phyloP scores from a whole-genome alignment of 208 protist genomes.

The Acanthamoeba castellanii region DNA sequence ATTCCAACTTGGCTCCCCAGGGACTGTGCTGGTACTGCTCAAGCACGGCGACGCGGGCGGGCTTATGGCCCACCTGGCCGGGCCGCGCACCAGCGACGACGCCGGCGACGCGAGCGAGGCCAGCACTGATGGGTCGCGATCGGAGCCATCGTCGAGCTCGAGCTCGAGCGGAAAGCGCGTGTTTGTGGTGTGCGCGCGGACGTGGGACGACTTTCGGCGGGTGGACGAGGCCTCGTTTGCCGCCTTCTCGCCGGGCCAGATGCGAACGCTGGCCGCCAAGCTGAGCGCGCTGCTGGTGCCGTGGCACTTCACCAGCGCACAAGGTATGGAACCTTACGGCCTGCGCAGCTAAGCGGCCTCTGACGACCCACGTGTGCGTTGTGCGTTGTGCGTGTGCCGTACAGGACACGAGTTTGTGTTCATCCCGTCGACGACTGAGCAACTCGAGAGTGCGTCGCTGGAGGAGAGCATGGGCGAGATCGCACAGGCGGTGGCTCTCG shows the following conservation, averaged over 20 bases:
- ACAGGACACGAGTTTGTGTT: background rate
- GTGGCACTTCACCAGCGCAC: background rate
- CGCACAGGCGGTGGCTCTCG: background rate
- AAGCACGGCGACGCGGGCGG: background rate
- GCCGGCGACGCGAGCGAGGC: background rate
- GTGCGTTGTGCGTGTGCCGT: too few relatives aligned
- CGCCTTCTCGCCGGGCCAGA: background rate
- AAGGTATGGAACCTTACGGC: background rate
- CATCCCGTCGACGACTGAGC: background rate
- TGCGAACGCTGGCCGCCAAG: background rate
- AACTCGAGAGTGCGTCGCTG: background rate
- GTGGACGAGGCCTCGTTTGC: background rate
- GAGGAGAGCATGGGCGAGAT: background rate
- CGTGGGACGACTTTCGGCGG: background rate
- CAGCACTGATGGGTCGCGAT: background rate
- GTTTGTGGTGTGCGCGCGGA: slow-evolving; percentile 4
- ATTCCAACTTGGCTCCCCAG: background rate
- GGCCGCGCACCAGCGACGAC: background rate
- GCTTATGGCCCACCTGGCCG: slow-evolving; percentile 15
- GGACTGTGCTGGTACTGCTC: slow-evolving; percentile 16
- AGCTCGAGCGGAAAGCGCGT: background rate
- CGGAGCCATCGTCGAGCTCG: background rate
- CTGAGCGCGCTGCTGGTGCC: slow-evolving; percentile 14
- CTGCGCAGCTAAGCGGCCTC: background rate
- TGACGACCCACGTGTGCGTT: background rate